These are phyloP conservation scores for Penicillium arizonense DNA, from an alignment of 495 filamentous ascomycete genomes.

Conservation along the genomic window DNA sequence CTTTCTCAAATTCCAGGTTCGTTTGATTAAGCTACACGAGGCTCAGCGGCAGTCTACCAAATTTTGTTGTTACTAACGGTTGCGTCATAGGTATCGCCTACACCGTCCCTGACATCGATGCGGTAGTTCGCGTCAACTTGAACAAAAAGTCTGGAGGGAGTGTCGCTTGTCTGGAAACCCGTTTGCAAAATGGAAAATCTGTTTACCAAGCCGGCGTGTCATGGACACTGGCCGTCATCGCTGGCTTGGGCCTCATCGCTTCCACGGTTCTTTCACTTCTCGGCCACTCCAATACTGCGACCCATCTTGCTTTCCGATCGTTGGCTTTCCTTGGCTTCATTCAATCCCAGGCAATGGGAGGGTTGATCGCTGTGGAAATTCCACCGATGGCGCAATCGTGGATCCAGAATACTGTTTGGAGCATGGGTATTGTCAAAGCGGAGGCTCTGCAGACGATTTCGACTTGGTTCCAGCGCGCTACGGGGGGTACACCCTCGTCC, in stretches of 20 bases:
- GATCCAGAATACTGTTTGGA: constrained; percentile 98
- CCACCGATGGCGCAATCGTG: constrained; percentile 88
- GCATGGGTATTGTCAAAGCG: constrained; percentile 88
- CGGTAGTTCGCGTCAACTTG: constrained; percentile 73
- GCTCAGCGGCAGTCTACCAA: neutral
- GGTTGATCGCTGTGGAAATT: constrained; percentile 73
- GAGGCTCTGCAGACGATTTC: constrained; percentile 81
- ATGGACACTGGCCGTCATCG: constrained; percentile 83
- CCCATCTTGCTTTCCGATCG: constrained; percentile 88
- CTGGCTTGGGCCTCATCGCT: constrained; percentile 73
- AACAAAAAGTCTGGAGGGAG: constrained; percentile 58
- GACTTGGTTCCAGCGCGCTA: constrained; percentile 95
- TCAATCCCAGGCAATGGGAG: constrained; percentile 90
- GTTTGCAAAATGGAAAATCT: constrained; percentile 86
- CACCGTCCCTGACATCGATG: constrained; percentile 87
- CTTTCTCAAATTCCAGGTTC: constrained; percentile 1
- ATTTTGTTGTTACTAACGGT: neutral
- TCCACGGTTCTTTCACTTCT: constrained; percentile 77
- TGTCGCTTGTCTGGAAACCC: constrained; percentile 84
- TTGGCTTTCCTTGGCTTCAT: constrained; percentile 94
- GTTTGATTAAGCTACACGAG: neutral
- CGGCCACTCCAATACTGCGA: constrained; percentile 89
- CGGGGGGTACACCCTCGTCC: constrained; percentile 80
- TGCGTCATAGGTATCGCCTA: constrained; percentile 66
- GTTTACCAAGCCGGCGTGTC: constrained; percentile 85